Evolutionary conservation across 805 yeast genomes (phyloP), one percentile per base, ranked within the genome.

Genomic region (Ogataea zsoltii): DNA sequence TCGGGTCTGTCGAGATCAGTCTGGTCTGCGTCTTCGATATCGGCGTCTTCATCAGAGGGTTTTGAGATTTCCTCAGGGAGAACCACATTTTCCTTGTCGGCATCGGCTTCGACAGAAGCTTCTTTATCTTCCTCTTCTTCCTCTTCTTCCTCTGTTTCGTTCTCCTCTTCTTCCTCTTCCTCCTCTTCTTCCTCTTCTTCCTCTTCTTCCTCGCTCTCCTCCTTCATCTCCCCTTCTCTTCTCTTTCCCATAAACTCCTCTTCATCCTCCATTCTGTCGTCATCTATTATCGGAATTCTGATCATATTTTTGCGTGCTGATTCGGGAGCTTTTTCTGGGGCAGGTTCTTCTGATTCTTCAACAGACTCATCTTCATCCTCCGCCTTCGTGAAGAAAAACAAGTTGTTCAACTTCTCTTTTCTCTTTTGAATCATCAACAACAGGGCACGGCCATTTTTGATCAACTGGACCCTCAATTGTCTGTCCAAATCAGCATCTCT

Each of bases 391-490:
- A n/a, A n/a, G n/a, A n/a, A n/a, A n/a, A n/a, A n/a, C n/a, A n/a
- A n/a, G n/a, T n/a, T n/a, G n/a, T 21, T 21, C 25, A 21, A 21
- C 5, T 5, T 5, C 9, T 30, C 38, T 14, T 26, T 42, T 11
- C 10, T 30, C 38, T 48, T 55, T 9, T 30, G 41, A 11, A 61
- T 51, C 1, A 50, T 33, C 17, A 61, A 35, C 19, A 55, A 26
- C 38, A 65, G 45, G 2, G 50, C 38, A 11, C 45, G 47, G n/a
- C 67, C 64, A 7, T 49, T 37, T 13, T 57, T 49, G n/a, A 49
- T 31, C 17, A 51, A 9, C 29, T 44, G 43, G 18, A 56, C 48
- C 6, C 42, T 42, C 2, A 62, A 42, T 3, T 55, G 49, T 2
- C 45, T 18, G 6, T 46, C 36, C 1, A 49, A 11, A 37, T 60